Base-by-base conservation (phyloP, 208 protist genomes). In the Lotmaria passim region DNA sequence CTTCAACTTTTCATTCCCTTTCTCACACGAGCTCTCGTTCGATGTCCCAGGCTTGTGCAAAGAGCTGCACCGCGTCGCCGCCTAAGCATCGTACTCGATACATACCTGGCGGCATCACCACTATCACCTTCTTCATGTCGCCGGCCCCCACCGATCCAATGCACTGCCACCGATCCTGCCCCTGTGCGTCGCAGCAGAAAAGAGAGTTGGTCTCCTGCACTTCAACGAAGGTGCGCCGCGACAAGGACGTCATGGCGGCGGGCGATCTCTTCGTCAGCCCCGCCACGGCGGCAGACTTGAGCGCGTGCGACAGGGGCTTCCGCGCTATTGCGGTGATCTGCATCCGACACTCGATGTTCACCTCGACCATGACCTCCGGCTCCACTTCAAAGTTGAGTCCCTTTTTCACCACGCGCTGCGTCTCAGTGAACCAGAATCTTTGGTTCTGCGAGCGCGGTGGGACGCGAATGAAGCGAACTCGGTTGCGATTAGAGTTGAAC, bases 391-490 rank as follows among this genome's bases (percentile, higher is more conserved):
- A 93, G 21, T 75, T 70, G 3, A 93, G 41, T 5, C 88, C 88
- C 63, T 93, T 93, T 58, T 87, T 87, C 5, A 93, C 88, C 48
- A 93, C 64, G 0, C 79, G 78, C 75, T 83, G 64, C 33, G 72
- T 82, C 56, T 93, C 88, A 0, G 86, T 89, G 53, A 96, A 96
- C 91, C 91, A 96, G 56, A 83, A 96, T 21, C 86, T 75, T 6
- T 69, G 26, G 57, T 96, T 93, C 67, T 90, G 80, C 30, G 84
- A 85, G 34, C 86, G 86, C 11, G 91, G 84, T 1, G 91, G 91
- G 3, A 84, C 81, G 21, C 80, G 83, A 12, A 96, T 81, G 47
- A 93, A 79, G 55, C 79, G 81, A 17, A 96, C 91, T 41, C 73
- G 85, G 58, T 93, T 92, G 8, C 79, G 72, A 34, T 81, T 79